A percentile compares a stretch with the other conserved stretches of the same genome.
Conservation (phyloP, 73 alveolate genomes). For the Tetrahymena elliotti region DNA sequence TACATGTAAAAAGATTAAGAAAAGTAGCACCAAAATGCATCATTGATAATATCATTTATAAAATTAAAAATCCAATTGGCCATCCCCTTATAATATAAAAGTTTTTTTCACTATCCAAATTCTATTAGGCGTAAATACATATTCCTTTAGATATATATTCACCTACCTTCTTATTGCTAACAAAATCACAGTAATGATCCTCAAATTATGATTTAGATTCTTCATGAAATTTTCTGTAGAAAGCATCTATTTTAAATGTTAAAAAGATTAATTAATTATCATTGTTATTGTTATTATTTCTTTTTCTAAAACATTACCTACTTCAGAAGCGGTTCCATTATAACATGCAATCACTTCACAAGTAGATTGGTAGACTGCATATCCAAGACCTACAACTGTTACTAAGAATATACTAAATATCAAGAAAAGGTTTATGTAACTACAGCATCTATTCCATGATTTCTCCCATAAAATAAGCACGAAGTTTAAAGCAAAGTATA, state of each 20-base stretch:
- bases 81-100: background rate
- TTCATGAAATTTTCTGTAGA: background rate
- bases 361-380: background rate
- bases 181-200: background rate
- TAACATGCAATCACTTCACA: background rate
- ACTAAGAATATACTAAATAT: background rate
- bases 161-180: background rate
- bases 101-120: background rate
- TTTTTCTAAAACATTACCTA: background rate
- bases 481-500: background rate
- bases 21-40: background rate
- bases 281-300: background rate
- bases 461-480: background rate
- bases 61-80: background rate
- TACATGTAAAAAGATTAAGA: background rate
- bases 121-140: background rate
- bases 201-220: background rate
- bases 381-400: background rate
- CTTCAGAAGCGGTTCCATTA: background rate
- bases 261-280: no score
- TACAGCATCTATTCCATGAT: background rate
- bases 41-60: background rate
- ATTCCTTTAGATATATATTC: background rate
- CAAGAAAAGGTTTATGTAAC: background rate
- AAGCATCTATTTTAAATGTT: no score